These are phyloP conservation scores for Monosporascus sp. DNA, from an alignment of 2,329 filamentous ascomycete genomes.

Conservation along the genomic window DNA sequence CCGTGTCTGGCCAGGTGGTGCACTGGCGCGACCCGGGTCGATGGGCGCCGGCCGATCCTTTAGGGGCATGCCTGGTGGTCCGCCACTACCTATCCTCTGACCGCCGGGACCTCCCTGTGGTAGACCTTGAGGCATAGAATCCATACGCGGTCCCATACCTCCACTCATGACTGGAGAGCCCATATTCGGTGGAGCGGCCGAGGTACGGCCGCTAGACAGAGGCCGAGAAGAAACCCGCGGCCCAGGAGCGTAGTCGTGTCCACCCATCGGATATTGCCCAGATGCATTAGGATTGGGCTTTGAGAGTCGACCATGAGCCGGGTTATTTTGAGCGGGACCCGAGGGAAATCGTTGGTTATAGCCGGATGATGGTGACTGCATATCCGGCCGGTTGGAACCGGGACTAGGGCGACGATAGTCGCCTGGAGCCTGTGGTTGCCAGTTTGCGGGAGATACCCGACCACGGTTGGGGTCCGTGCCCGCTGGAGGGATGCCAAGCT, in stretches of 20 bases:
- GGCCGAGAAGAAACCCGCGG: slow-evolving; percentile 31
- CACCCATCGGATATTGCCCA: slow-evolving; percentile 20
- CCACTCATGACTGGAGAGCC: slow-evolving; percentile 24
- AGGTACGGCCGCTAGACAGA: slow-evolving; percentile 19
- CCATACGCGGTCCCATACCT: slow-evolving; percentile 18
- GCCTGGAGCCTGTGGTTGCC: slow-evolving; percentile 36
- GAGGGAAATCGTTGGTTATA: slow-evolving; percentile 22
- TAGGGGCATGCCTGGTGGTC: slow-evolving; percentile 17
- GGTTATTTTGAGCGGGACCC: slow-evolving; percentile 29
- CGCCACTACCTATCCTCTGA: slow-evolving; percentile 14
- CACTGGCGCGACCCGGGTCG: slow-evolving; percentile 30
- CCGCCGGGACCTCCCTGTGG: slow-evolving; percentile 21
- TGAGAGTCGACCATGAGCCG: slow-evolving; percentile 32
- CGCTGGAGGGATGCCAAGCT: slow-evolving; percentile 37
- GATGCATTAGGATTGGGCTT: slow-evolving; percentile 30
- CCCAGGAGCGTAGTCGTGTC: slow-evolving; percentile 32
- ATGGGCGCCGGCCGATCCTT: slow-evolving; percentile 20
- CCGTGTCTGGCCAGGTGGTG: slow-evolving; percentile 27
- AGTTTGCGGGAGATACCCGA: slow-evolving; percentile 39
- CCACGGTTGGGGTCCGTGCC: slow-evolving; percentile 35
- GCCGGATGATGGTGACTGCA: slow-evolving; percentile 17
- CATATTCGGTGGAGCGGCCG: slow-evolving; percentile 14
- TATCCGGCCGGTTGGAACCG: slow-evolving; percentile 25
- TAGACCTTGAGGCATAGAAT: slow-evolving; percentile 22
- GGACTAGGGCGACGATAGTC: slow-evolving; percentile 36